A percentile compares a stretch with the other conserved stretches of the same genome.
Evolutionary conservation across 108 stramenopile species (phyloP).

Genomic region (Poteriospumella lacustris): DNA sequence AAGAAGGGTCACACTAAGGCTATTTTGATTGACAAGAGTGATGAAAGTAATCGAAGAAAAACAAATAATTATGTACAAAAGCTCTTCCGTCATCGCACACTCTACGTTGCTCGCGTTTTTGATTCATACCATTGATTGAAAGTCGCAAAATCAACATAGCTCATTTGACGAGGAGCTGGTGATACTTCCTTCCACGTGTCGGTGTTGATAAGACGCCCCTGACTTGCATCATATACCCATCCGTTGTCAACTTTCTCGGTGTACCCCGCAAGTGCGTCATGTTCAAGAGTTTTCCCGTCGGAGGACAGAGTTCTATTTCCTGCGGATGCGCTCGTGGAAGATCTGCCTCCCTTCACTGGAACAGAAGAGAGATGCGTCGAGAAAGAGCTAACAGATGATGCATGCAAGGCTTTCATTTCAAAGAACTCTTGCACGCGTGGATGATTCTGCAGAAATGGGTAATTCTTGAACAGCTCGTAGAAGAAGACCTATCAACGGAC

Average conservation of each 20-base stretch:
- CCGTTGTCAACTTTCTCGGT: no score
- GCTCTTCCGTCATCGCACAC: neutral
- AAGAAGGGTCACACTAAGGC: neutral
- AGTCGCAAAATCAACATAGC: neutral
- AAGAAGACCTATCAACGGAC: neutral
- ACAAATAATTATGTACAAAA: neutral
- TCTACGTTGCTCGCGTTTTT: neutral
- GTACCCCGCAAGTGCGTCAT: no score
- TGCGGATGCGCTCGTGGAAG: no score
- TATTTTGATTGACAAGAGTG: neutral
- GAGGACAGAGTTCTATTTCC: no score
- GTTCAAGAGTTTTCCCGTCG: no score
- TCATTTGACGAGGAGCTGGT: no score
- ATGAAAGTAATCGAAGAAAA: neutral
- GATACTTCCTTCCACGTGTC: no score
- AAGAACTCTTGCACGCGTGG: neutral
- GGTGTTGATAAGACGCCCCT: no score
- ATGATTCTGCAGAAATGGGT: neutral
- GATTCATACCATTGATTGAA: neutral
- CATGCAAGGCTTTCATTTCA: neutral
- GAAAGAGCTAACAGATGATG: no score
- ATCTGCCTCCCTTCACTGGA: no score
- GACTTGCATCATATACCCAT: no score
- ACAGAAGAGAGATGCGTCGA: neutral
- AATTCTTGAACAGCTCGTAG: neutral